Evolutionary conservation across 129 eudicot genomes (phyloP), one percentile per base, ranked within the genome.

Genomic region (Flaveria linearis): DNA sequence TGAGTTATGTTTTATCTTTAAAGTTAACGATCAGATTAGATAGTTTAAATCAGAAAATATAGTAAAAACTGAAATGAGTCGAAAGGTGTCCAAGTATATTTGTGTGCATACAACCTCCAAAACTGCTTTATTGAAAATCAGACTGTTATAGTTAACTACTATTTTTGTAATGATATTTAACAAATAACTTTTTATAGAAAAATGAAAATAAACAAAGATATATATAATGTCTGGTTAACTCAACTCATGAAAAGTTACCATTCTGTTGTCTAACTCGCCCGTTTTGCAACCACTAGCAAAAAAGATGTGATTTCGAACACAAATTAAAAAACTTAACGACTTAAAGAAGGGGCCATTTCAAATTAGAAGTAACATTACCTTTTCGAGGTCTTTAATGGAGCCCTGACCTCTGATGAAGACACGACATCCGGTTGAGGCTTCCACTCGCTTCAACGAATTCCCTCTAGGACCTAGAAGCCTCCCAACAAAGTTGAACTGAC

Each of bases 401-500:
- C 98, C 98, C 68, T 83, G 87, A 2, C 98, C 98, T 80, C 98
- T 90, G 16, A 92, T 92, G 71, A 82, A 92, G 65, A 92, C 96
- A 52, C 98, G 93, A 6, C 98, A 92, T 56, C 96, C 98, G 18
- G 98, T 92, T 15, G 96, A 81, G 60, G 92, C 96, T 89, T 92
- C 98, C 18, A 92, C 96, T 16, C 98, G 86, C 89, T 92, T 92
- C 75, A 92, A 69, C 15, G 98, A 92, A 74, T 92, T 92, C 62
- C 98, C 98, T 68, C 98, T 84, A 63, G 98, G 98, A 78, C 98
- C 98, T 55, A 92, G 74, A 76, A 90, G 89, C 77, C 95, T 80
- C 46, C 96, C 95, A 62, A 93, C 96, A 81, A 93, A 93, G 83
- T 88, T 89, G 89, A 90, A 93, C 96, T 93, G 45, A 30, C 42